Evolutionary conservation across 352 stramenopile genomes (phyloP).

Genomic region (Phytopythium ostracodes): DNA sequence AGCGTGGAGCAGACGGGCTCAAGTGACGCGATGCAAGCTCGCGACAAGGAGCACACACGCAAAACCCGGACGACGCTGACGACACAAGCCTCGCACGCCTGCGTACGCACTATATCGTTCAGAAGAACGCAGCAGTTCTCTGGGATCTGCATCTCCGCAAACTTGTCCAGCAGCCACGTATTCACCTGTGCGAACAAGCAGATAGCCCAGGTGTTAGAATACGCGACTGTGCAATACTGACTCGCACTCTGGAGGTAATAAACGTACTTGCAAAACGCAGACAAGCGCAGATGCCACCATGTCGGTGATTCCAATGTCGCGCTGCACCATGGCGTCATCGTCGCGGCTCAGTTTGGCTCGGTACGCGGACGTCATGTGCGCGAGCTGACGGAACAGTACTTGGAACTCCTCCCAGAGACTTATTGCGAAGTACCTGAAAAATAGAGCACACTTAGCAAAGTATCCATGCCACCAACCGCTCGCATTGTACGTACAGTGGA

Average conservation of each 20-base stretch:
- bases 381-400: conserved; percentile 60
- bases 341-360: conserved; percentile 58
- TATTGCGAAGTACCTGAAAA: conserved; percentile 64
- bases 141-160: conserved; percentile 52
- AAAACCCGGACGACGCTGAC: conserved; percentile 67
- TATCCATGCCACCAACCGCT: conserved; percentile 1
- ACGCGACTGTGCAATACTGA: background rate
- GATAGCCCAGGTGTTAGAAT: background rate
- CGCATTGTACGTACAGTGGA: conserved; percentile 61
- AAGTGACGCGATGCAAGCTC: conserved; percentile 46
- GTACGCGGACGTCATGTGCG: conserved; percentile 57
- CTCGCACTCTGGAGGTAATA: background rate
- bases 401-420: conserved; percentile 82
- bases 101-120: conserved; percentile 60
- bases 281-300: conserved; percentile 77
- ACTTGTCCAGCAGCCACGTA: conserved; percentile 47
- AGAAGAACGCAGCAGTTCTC: conserved; percentile 64
- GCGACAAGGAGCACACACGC: conserved; percentile 58
- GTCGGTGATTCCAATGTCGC: conserved; percentile 62
- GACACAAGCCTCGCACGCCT: conserved; percentile 54
- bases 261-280: conserved; percentile 61
- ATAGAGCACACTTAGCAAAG: conserved; percentile 1
- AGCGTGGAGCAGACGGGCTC: conserved; percentile 50
- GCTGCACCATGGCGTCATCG: conserved; percentile 61
- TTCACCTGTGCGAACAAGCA: conserved; percentile 41